These are phyloP conservation scores for Pseudogymnoascus sp. DNA, from an alignment of 2,329 filamentous ascomycete genomes.

Conservation along the genomic window DNA sequence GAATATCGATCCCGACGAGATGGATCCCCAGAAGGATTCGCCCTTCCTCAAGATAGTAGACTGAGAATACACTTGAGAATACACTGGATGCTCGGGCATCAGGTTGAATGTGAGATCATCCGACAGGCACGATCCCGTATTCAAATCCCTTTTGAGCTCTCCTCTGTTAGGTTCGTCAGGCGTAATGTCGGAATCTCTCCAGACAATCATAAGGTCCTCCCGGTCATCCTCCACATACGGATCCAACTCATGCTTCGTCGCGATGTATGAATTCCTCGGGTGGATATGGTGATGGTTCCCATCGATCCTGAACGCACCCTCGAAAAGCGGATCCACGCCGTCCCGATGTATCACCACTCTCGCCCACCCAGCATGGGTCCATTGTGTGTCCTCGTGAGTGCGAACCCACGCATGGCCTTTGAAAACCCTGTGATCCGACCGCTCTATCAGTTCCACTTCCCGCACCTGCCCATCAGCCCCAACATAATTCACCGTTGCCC, in stretches of 20 bases:
- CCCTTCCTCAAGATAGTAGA: conserved; percentile 35
- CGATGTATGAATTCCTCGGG: conserved; percentile 63
- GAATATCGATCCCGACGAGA: conserved; percentile 59
- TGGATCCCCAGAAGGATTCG: conserved; percentile 49
- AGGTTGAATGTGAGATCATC: conserved; percentile 75
- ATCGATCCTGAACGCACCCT: conserved; percentile 77
- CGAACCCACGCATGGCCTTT: conserved; percentile 71
- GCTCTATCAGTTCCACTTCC: conserved; percentile 60
- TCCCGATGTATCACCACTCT: conserved; percentile 71
- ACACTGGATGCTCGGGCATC: conserved; percentile 63
- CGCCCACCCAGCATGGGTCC: conserved; percentile 81
- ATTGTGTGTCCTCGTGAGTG: conserved; percentile 51
- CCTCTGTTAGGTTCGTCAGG: conserved; percentile 42
- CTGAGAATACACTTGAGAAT: conserved; percentile 31
- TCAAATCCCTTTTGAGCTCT: conserved; percentile 23
- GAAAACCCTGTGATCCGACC: conserved; percentile 72
- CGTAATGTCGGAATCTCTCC: conserved; percentile 82
- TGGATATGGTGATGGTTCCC: conserved; percentile 84
- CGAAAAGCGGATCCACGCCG: conserved; percentile 72
- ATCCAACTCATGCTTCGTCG: conserved; percentile 65
- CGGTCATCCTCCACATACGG: conserved; percentile 46
- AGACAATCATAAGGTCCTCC: conserved; percentile 80
- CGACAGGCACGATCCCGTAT: conserved; percentile 55
- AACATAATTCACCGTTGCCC: conserved; percentile 67
- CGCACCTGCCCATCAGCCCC: conserved; percentile 62